Percentiles rank a stretch among this genome's conserved stretches.
phyloP scores from a whole-genome alignment of 2,329 filamentous ascomycete genomes.

The Daldinia sp. region DNA sequence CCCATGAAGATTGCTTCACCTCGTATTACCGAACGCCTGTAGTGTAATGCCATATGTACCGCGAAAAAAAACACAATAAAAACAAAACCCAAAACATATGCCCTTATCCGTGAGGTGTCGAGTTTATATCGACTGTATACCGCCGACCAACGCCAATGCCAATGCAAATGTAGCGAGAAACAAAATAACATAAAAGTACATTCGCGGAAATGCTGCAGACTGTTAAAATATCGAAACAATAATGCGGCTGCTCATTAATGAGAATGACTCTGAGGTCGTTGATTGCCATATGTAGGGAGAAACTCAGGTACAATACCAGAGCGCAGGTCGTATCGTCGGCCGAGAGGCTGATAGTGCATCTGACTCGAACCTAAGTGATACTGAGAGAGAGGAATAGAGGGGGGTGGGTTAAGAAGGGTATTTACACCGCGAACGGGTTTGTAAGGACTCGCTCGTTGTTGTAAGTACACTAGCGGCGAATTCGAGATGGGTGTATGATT shows the following conservation, averaged over 20 bases:
- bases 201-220: conserved; percentile 3
- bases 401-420: conserved; percentile 89
- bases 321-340: conserved; percentile 74
- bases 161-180: conserved; percentile 46
- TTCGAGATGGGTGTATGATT: conserved; percentile 76
- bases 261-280: conserved; percentile 40
- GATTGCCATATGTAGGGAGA: conserved; percentile 39
- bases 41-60: conserved; percentile 41
- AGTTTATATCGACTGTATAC: conserved; percentile 44
- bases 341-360: conserved; percentile 86
- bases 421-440: conserved; percentile 90
- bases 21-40: conserved; percentile 41
- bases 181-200: conserved; percentile 20
- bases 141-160: conserved; percentile 46
- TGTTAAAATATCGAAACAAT: conserved; percentile 13
- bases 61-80: conserved; percentile 17
- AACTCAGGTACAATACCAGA: conserved; percentile 79
- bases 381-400: conserved; percentile 81
- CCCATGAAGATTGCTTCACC: conserved; percentile 15
- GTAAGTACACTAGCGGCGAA: conserved; percentile 88
- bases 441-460: conserved; percentile 91
- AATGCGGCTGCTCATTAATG: conserved; percentile 31
- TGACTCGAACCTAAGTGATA: conserved; percentile 76
- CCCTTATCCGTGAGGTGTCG: conserved; percentile 43
- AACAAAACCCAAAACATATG: conserved; percentile 20